phyloP scores from a whole-genome alignment of 2,329 filamentous ascomycete genomes.

The Fusarium graminum region DNA sequence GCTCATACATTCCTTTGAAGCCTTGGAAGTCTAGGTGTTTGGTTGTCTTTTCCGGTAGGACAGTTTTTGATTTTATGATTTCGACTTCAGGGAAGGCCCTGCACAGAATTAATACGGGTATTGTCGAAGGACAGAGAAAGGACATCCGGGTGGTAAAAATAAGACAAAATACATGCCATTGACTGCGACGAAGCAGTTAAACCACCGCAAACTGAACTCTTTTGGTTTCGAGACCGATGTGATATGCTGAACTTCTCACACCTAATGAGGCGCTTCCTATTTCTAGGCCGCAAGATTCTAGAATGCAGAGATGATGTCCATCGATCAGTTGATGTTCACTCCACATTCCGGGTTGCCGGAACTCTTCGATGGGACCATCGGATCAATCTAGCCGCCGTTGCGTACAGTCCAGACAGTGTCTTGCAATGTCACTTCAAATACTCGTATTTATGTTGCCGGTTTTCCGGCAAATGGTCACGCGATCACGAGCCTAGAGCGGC shows the following conservation, averaged over 20 bases:
- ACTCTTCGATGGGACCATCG: slow-evolving; percentile 22
- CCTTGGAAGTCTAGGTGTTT: slow-evolving; percentile 49
- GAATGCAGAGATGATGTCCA: slow-evolving; percentile 1
- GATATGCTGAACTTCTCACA: neutral
- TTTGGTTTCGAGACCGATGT: slow-evolving; percentile 1
- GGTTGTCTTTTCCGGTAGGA: slow-evolving; percentile 40
- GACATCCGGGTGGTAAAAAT: slow-evolving; percentile 10
- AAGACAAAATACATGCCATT: slow-evolving; percentile 32
- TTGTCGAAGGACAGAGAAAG: slow-evolving; percentile 22
- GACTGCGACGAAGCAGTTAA: slow-evolving; percentile 30
- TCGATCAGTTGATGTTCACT: slow-evolving; percentile 19
- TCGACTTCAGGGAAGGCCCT: slow-evolving; percentile 28
- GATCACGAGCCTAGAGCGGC: slow-evolving; percentile 34
- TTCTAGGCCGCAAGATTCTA: neutral
- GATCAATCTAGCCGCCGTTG: slow-evolving; percentile 32
- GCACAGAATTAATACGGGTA: slow-evolving; percentile 43
- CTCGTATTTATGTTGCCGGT: slow-evolving; percentile 36
- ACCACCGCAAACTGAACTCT: slow-evolving; percentile 1
- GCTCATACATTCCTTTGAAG: slow-evolving; percentile 45
- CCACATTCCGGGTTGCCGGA: slow-evolving; percentile 31
- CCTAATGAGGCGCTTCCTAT: neutral
- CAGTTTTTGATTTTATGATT: slow-evolving; percentile 34
- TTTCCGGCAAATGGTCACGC: slow-evolving; percentile 29
- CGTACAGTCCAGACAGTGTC: slow-evolving; percentile 8
- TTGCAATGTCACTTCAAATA: slow-evolving; percentile 1